Evolutionary conservation across 2,329 filamentous ascomycete species (phyloP).

Genomic region (Beauveria caledonica): DNA sequence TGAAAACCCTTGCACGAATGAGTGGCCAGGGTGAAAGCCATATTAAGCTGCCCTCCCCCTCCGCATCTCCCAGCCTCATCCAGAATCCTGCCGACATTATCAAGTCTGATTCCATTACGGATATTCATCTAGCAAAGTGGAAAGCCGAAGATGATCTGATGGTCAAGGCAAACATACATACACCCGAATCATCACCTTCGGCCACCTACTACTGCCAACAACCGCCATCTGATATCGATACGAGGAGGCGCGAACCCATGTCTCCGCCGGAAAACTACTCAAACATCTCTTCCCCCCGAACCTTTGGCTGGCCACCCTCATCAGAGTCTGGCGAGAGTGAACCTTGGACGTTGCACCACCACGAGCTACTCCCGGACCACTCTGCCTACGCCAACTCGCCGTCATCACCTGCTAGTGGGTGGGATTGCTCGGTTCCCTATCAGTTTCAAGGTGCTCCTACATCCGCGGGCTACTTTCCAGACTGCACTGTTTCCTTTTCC

Average conservation of each 20-base stretch:
- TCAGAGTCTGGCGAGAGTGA: constrained; percentile 3
- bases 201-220: not conserved
- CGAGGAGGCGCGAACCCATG: constrained; percentile 1
- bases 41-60: not conserved
- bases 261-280: constrained; percentile 4
- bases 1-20: not conserved
- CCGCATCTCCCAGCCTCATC: not conserved
- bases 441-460: not conserved
- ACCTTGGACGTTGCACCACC: not conserved
- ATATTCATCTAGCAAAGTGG: not conserved
- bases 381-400: not conserved
- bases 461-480: not conserved
- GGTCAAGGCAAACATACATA: not conserved
- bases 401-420: not conserved
- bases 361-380: not conserved
- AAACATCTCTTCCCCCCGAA: not conserved
- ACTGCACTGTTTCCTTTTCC: not conserved
- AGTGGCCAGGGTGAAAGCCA: not conserved
- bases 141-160: not conserved
- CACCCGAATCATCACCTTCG: not conserved
- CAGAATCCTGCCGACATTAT: not conserved
- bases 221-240: not conserved
- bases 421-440: not conserved
- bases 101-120: not conserved
- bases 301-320: not conserved